Percentiles rank a stretch among this genome's conserved stretches.
These are phyloP conservation scores for Kuraishia piskuri DNA, from an alignment of 805 yeast species.

Conservation along the genomic window DNA sequence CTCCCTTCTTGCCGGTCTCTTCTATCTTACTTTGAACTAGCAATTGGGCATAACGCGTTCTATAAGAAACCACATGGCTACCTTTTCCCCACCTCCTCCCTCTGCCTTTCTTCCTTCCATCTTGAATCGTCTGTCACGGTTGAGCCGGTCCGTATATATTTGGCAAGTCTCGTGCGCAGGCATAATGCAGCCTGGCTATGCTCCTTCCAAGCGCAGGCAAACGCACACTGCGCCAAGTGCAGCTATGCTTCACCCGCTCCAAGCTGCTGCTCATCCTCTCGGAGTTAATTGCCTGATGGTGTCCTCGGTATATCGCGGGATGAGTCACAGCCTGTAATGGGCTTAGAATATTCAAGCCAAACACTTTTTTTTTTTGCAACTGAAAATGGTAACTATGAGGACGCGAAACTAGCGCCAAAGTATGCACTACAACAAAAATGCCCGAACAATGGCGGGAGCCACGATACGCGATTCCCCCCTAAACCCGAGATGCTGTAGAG, in stretches of 20 bases:
- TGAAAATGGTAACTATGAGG: background rate
- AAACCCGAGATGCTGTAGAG: too few relatives aligned
- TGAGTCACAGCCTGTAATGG: background rate
- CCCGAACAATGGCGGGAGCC: background rate
- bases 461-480: background rate
- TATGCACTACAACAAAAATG: background rate
- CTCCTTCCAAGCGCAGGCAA: too few relatives aligned
- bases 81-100: too few relatives aligned
- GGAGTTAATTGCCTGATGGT: background rate
- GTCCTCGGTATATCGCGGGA: background rate
- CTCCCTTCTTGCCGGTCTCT: too few relatives aligned
- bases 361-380: background rate
- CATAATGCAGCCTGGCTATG: background rate
- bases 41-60: too few relatives aligned
- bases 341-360: background rate
- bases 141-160: background rate
- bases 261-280: background rate
- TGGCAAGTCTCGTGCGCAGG: background rate
- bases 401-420: background rate
- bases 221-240: background rate
- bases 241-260: background rate
- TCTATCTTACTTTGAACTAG: too few relatives aligned
- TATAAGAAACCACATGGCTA: too few relatives aligned
- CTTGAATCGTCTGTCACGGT: background rate
- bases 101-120: background rate